These are phyloP conservation scores for Salix udensis DNA, from an alignment of 345 rosid genomes.

Conservation along the genomic window DNA sequence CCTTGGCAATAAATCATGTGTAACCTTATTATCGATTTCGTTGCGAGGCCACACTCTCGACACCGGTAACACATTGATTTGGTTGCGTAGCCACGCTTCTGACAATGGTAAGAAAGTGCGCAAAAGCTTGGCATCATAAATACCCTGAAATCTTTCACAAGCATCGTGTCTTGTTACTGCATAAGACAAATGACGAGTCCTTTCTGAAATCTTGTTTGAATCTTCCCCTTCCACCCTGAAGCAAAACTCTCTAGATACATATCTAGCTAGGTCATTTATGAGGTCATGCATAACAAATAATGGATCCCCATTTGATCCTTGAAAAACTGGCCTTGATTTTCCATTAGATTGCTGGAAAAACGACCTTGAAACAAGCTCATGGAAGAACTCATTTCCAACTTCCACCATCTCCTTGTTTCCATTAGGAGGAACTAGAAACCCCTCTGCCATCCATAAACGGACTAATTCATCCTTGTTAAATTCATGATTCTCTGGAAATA, in stretches of 20 bases:
- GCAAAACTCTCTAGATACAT: slow-evolving; percentile 22
- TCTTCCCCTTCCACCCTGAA: slow-evolving; percentile 23
- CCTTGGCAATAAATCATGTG: slow-evolving; percentile 18
- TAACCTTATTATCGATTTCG: not conserved
- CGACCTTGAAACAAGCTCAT: not conserved
- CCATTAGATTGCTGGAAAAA: not conserved
- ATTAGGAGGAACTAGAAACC: not conserved
- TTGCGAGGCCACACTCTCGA: too few species aligned
- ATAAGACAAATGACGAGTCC: slow-evolving; percentile 33
- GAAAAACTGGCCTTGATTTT: not conserved
- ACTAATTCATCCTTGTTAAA: not conserved
- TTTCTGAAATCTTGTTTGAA: slow-evolving; percentile 15
- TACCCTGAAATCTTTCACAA: slow-evolving; percentile 24
- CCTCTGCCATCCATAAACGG: slow-evolving; percentile 7
- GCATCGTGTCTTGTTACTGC: not conserved
- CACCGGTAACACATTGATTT: too few species aligned
- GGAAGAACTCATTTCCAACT: not conserved
- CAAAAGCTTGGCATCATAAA: not conserved
- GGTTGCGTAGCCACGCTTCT: too few species aligned
- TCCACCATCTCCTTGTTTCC: not conserved
- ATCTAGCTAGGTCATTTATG: slow-evolving; percentile 33
- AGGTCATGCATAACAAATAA: slow-evolving; percentile 38
- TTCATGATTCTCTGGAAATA: not conserved
- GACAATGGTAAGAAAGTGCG: too few species aligned
- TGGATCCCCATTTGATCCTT: not conserved